Base-by-base conservation (phyloP, 306 rosid genomes). In the Luffa aegyptiaca region DNA sequence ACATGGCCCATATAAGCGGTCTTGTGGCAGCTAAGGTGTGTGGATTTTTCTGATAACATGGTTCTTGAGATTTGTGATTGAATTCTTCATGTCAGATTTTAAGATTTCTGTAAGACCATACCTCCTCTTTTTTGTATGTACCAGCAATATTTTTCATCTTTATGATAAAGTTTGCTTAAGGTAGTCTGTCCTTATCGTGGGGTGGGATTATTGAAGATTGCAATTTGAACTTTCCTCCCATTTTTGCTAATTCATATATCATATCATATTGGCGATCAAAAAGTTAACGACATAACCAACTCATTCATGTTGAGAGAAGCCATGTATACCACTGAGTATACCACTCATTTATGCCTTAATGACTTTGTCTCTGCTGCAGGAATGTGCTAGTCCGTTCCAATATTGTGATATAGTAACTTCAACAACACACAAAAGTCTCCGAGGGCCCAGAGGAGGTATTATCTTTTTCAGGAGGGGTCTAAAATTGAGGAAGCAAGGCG, bases 1-100 rank as follows among this genome's bases (percentile, higher is more conserved):
- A 94, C 80, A 92, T 90, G 93, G 93, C 98, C 83, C 98, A 94
- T 84, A 89, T 94, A 72, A 89, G 98, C 51, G 98, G 96, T 78
- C 92, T 94, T 65, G 93, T 89, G 77, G 93, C 97, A 0, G 93
- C 98, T 44, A 90, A 92, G 96, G 97, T 94, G 26, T 45, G 86
- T 49, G 83, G 8, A 74, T 26, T 46, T 48, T 45, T 71, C 20
- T 46, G 5, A 20, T 26, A 5, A 13, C 53, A 71, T 13, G 42
- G 12, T 46, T 26, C 45, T 20, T 73, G 57, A 11, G 12, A 71
- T 5, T 71, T 71, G 9, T 71, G 37, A 45, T 71, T 71, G 76
- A 71, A 20, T 71, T 71, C 37, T 20, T 44, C 17, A 0, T 10
- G n/a, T 41, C 75, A 41, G 35, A 31, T 31, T 48, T 39, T 26